phyloP scores from a whole-genome alignment of 2,329 filamentous ascomycete genomes.

The Pyricularia sp. region DNA sequence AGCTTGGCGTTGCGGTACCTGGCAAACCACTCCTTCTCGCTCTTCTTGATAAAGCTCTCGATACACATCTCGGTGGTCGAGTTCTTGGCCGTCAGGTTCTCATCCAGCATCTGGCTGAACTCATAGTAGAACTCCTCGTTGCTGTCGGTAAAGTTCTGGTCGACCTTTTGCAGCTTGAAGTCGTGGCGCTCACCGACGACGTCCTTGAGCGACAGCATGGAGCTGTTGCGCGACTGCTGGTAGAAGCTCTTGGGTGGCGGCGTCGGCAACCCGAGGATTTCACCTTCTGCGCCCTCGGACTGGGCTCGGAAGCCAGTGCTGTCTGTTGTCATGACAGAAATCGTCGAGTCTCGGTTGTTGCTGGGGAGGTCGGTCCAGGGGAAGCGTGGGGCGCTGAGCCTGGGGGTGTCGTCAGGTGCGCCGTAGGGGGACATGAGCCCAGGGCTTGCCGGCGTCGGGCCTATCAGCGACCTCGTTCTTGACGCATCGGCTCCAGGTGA shows the following conservation, averaged over 20 bases:
- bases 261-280: not conserved
- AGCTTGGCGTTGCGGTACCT: conserved; percentile 36
- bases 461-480: not conserved
- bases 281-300: not conserved
- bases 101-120: conserved; percentile 41
- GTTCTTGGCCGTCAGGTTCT: conserved; percentile 37
- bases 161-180: conserved; percentile 51
- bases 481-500: not conserved
- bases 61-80: conserved; percentile 48
- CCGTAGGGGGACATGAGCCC: not conserved
- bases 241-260: not conserved
- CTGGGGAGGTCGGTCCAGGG: not conserved
- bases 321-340: not conserved
- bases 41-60: conserved; percentile 49
- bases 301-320: not conserved
- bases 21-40: conserved; percentile 55
- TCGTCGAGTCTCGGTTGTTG: not conserved
- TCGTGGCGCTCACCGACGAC: conserved; percentile 49
- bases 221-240: conserved; percentile 23
- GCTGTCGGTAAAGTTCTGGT: conserved; percentile 54
- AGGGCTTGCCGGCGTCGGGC: not conserved
- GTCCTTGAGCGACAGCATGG: conserved; percentile 38
- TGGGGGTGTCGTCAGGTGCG: not conserved
- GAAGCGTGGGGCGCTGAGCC: not conserved
- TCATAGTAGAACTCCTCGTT: conserved; percentile 46